A percentile compares a stretch with the other conserved stretches of the same genome.
phyloP scores from a whole-genome alignment of 805 yeast species.

The Wickerhamomyces bisporus region DNA sequence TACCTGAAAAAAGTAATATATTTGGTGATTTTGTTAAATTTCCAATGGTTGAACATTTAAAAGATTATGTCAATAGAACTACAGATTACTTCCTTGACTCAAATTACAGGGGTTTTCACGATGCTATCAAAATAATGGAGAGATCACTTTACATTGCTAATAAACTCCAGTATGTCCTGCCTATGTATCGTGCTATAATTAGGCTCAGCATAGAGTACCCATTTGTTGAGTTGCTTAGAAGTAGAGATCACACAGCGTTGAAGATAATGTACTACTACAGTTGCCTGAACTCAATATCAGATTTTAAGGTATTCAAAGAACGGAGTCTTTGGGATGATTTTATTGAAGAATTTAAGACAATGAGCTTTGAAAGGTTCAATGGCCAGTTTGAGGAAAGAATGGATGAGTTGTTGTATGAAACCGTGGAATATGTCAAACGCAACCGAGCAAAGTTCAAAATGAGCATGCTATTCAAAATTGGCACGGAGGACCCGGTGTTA shows the following conservation, averaged over 20 bases:
- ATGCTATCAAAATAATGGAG: conserved; percentile 11
- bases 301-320: conserved; percentile 14
- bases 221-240: conserved; percentile 10
- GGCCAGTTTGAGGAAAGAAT: conserved; percentile 14
- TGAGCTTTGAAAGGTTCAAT: conserved; percentile 4
- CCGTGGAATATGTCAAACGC: neutral
- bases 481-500: neutral
- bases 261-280: conserved; percentile 18
- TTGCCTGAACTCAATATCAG: conserved; percentile 17
- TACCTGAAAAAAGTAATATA: too few relatives aligned
- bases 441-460: neutral
- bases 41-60: conserved; percentile 14
- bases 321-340: conserved; percentile 18
- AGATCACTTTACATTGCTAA: conserved; percentile 13
- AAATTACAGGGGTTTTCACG: conserved; percentile 5
- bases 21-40: conserved; percentile 5
- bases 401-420: conserved; percentile 15
- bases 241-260: conserved; percentile 14
- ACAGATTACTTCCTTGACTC: conserved; percentile 1
- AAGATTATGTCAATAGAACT: conserved; percentile 7
- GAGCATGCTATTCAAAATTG: neutral
- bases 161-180: conserved; percentile 16
- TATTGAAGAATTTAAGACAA: conserved; percentile 12
- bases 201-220: conserved; percentile 2
- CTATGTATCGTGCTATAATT: conserved; percentile 13